Conservation (phyloP, 78 protist species). For the Dictyostelium brefeldianum region DNA sequence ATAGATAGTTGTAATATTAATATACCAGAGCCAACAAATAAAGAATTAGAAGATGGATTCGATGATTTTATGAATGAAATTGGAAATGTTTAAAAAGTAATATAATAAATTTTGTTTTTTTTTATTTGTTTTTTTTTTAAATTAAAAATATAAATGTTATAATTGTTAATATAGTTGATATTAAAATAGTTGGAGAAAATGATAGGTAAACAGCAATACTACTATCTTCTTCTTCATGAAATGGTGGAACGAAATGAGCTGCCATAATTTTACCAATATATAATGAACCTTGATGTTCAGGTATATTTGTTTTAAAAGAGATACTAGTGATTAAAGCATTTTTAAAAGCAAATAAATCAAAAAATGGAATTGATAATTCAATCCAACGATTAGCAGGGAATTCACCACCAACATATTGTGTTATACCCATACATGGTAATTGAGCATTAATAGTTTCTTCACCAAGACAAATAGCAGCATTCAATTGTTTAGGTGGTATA, state of each 20-base stretch:
- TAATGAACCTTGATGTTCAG: slow-evolving; percentile 16
- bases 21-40: neutral
- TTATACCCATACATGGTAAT: slow-evolving; percentile 43
- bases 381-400: slow-evolving; percentile 51
- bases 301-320: neutral
- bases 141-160: neutral
- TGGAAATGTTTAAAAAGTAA: neutral
- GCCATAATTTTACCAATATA: slow-evolving; percentile 27
- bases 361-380: slow-evolving; percentile 45
- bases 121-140: neutral
- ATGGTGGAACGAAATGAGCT: slow-evolving; percentile 27
- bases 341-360: slow-evolving; percentile 20
- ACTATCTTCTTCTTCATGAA: slow-evolving; percentile 9
- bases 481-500: slow-evolving; percentile 14
- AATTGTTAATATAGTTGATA: neutral
- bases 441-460: slow-evolving; percentile 12
- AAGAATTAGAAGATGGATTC: slow-evolving; percentile 60
- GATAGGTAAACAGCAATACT: neutral
- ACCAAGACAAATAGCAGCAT: slow-evolving; percentile 17
- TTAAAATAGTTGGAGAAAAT: neutral
- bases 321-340: neutral
- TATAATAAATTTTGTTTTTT: neutral
- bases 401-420: slow-evolving; percentile 67
- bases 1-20: too few relatives aligned
- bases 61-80: slow-evolving; percentile 51